A percentile compares a stretch with the other conserved stretches of the same genome.
phyloP scores from a whole-genome alignment of 495 filamentous ascomycete genomes.

The Podospora didyma region DNA sequence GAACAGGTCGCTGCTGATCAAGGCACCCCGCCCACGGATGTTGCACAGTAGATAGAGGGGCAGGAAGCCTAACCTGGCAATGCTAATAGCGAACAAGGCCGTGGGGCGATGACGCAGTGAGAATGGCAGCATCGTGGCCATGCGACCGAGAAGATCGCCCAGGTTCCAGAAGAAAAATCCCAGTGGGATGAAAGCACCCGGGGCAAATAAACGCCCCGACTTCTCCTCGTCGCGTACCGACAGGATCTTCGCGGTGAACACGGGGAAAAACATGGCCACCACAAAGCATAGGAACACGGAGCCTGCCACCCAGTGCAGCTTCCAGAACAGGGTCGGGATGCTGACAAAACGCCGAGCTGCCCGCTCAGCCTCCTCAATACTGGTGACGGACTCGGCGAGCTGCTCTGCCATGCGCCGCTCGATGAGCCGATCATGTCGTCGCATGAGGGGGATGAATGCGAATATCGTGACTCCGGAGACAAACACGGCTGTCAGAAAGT shows the following conservation, averaged over 20 bases:
- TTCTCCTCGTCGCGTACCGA: slow-evolving; percentile 55
- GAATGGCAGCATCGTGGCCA: slow-evolving; percentile 60
- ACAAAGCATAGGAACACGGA: slow-evolving; percentile 74
- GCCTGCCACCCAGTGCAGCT: slow-evolving; percentile 65
- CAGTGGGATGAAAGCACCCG: slow-evolving; percentile 79
- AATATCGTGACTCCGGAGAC: slow-evolving; percentile 57
- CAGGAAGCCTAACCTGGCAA: slow-evolving; percentile 65
- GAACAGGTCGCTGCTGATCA: slow-evolving; percentile 75
- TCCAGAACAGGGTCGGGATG: slow-evolving; percentile 62
- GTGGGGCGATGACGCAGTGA: slow-evolving; percentile 58
- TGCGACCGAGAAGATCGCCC: slow-evolving; percentile 76
- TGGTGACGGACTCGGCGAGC: slow-evolving; percentile 34
- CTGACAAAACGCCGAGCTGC: slow-evolving; percentile 55
- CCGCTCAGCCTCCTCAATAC: slow-evolving; percentile 44
- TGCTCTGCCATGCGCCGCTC: slow-evolving; percentile 34
- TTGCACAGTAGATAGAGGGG: slow-evolving; percentile 91
- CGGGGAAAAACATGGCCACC: slow-evolving; percentile 90
- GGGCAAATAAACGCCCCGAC: slow-evolving; percentile 56
- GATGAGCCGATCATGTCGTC: slow-evolving; percentile 39
- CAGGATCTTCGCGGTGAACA: slow-evolving; percentile 79
- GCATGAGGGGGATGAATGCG: slow-evolving; percentile 47
- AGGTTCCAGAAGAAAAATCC: slow-evolving; percentile 92
- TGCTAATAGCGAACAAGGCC: slow-evolving; percentile 57
- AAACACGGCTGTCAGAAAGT: slow-evolving; percentile 83
- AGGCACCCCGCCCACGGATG: slow-evolving; percentile 62